Evolutionary conservation across 1,139 yeast species (phyloP).

Genomic region (Geotrichum macrosporum): DNA sequence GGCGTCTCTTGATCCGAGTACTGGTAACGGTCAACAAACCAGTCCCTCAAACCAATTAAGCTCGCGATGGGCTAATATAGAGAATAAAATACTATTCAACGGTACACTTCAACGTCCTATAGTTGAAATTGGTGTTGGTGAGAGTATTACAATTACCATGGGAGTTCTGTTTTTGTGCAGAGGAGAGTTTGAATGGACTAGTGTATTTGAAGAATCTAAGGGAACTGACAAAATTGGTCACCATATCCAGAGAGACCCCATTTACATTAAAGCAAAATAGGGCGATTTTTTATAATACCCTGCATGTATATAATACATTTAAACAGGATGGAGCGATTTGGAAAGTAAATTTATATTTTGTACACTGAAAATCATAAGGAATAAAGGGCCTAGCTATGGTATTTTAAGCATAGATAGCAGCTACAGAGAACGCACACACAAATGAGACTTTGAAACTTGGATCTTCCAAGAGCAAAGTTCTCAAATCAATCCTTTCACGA

Average conservation of each 20-base stretch:
- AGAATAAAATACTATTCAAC: conserved; percentile 42
- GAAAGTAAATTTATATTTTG: too few relatives aligned
- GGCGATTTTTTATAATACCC: too few relatives aligned
- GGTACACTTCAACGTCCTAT: conserved; percentile 62
- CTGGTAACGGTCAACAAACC: conserved; percentile 21
- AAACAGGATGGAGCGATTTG: too few relatives aligned
- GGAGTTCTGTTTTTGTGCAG: conserved; percentile 60
- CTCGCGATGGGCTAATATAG: conserved; percentile 26
- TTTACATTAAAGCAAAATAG: conserved; percentile 34
- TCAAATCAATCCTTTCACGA: conserved; percentile 46
- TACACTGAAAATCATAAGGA: too few relatives aligned
- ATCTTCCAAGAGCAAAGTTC: conserved; percentile 53
- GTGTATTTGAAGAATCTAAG: conserved; percentile 50
- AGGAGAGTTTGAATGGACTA: conserved; percentile 80
- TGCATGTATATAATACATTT: too few relatives aligned
- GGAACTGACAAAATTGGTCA: conserved; percentile 27
- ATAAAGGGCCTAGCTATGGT: too few relatives aligned
- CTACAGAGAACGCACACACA: conserved; percentile 54
- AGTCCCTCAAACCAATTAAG: conserved; percentile 28
- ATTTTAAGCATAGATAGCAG: conserved; percentile 54
- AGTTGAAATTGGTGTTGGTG: conserved; percentile 44
- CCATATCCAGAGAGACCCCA: conserved; percentile 37
- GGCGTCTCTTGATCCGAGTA: conserved; percentile 16
- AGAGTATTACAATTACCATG: conserved; percentile 41
- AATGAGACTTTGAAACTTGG: conserved; percentile 65